A percentile compares a stretch with the other conserved stretches of the same genome.
These are phyloP conservation scores for Fusarium drepaniforme DNA, from an alignment of 2,329 filamentous ascomycete species.

Conservation along the genomic window DNA sequence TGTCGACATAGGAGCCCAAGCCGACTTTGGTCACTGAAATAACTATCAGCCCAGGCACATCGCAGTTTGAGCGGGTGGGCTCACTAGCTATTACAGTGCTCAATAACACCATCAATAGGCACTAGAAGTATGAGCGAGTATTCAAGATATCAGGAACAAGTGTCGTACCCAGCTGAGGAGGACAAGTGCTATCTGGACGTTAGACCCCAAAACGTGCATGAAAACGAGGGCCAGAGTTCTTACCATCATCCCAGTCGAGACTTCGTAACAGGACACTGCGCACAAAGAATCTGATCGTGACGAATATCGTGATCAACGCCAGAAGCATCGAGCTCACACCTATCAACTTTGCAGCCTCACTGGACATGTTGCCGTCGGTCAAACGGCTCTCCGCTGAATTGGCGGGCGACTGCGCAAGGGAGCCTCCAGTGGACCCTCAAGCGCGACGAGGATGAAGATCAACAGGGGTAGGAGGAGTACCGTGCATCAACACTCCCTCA, in stretches of 20 bases:
- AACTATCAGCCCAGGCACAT: not conserved
- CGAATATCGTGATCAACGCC: constrained; percentile 1
- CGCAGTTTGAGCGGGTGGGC: not conserved
- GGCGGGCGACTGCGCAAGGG: not conserved
- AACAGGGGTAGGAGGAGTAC: not conserved
- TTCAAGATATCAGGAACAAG: not conserved
- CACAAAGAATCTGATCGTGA: constrained; percentile 1
- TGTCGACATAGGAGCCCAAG: not conserved
- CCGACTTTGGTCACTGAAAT: not conserved
- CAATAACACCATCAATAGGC: not conserved
- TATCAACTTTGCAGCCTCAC: constrained; percentile 1
- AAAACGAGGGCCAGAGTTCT: not conserved
- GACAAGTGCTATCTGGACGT: not conserved
- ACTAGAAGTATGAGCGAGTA: not conserved
- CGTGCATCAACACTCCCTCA: not conserved
- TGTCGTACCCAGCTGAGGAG: not conserved
- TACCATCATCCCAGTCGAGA: not conserved
- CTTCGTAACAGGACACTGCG: not conserved
- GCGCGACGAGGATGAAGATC: not conserved
- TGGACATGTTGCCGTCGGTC: not conserved
- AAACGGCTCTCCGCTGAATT: not conserved
- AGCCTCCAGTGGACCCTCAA: not conserved
- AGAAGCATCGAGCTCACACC: constrained; percentile 7
- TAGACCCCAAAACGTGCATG: not conserved
- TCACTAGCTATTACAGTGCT: not conserved